phyloP scores from a whole-genome alignment of 805 yeast genomes.

The Pichia californica region DNA sequence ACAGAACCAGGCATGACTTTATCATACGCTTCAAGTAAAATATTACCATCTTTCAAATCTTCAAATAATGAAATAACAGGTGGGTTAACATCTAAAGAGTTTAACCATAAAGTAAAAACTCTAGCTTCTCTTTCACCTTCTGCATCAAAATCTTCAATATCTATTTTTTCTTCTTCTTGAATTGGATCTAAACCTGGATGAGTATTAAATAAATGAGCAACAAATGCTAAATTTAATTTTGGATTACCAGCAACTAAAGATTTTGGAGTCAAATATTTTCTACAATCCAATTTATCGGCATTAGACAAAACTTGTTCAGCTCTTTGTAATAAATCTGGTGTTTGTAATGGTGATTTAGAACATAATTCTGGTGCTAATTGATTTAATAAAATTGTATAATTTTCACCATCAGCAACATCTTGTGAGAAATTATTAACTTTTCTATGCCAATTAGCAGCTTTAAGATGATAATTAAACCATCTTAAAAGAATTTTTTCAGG shows the following conservation, averaged over 20 bases:
- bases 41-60: constrained; percentile 88
- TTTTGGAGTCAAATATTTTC: constrained; percentile 91
- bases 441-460: constrained; percentile 85
- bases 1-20: constrained; percentile 94
- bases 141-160: constrained; percentile 96
- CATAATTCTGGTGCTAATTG: constrained; percentile 83
- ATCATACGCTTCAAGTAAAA: constrained; percentile 86
- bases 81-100: constrained; percentile 93
- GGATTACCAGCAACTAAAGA: constrained; percentile 95
- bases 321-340: constrained; percentile 63
- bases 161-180: constrained; percentile 85
- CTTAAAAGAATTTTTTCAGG: constrained; percentile 95
- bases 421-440: constrained; percentile 78
- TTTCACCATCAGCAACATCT: constrained; percentile 93
- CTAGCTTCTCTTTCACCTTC: constrained; percentile 99
- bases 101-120: constrained; percentile 95
- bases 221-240: constrained; percentile 91
- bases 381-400: constrained; percentile 81
- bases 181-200: constrained; percentile 95
- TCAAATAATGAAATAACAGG: constrained; percentile 88
- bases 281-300: constrained; percentile 87
- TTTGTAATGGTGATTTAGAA: constrained; percentile 76
- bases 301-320: constrained; percentile 82
- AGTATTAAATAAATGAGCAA: constrained; percentile 94
- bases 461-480: constrained; percentile 96